Evolutionary conservation across 139 green algal genomes (phyloP).

Genomic region (Volvox reticuliferus): DNA sequence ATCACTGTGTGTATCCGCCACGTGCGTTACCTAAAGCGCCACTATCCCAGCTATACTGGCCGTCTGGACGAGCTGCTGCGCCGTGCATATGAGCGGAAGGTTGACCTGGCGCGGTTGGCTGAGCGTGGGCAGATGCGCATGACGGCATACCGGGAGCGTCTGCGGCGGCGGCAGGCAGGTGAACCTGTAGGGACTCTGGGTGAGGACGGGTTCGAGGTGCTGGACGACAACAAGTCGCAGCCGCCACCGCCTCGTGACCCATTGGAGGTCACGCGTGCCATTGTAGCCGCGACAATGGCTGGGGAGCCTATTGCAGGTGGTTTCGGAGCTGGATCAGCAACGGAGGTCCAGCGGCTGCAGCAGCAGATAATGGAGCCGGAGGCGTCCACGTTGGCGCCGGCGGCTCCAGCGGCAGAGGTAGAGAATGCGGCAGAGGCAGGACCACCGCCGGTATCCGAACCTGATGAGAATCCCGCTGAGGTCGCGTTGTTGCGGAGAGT

Average conservation of each 20-base stretch:
- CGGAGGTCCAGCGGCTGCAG: not conserved
- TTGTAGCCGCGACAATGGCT: not conserved
- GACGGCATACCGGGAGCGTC: slow-evolving; percentile 8
- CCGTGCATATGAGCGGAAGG: not conserved
- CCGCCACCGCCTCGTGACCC: not conserved
- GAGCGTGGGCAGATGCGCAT: not conserved
- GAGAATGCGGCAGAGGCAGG: not conserved
- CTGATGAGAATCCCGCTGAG: not conserved
- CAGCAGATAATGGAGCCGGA: not conserved
- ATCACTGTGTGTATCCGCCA: not conserved
- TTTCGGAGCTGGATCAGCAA: not conserved
- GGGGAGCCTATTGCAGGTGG: not conserved
- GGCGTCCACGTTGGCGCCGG: not conserved
- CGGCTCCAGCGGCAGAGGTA: not conserved
- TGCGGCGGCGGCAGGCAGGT: not conserved
- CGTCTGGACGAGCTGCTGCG: slow-evolving; percentile 28
- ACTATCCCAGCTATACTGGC: slow-evolving; percentile 20
- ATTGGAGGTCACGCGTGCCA: not conserved
- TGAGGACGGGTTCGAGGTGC: not conserved
- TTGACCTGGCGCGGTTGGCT: not conserved
- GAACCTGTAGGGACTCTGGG: not conserved
- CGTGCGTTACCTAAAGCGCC: slow-evolving; percentile 17
- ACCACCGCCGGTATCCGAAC: not conserved
- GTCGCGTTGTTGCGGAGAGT: not conserved
- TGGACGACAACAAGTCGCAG: not conserved